These are phyloP conservation scores for Ajuga chamaepitys DNA, from an alignment of 257 asterid genomes.

Conservation along the genomic window DNA sequence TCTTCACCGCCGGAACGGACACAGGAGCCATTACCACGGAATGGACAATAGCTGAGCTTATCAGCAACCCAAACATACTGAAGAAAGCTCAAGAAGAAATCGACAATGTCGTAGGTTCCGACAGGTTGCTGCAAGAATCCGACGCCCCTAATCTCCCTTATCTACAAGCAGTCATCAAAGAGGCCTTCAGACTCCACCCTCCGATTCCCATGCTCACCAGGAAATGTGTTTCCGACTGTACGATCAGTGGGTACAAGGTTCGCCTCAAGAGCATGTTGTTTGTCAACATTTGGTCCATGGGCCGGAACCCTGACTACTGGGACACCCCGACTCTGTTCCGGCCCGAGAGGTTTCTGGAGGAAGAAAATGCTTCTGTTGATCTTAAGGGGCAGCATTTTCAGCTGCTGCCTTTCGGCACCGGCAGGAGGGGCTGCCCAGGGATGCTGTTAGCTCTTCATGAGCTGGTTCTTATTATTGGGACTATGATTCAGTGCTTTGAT, in stretches of 20 bases:
- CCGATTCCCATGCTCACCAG: conserved; percentile 48
- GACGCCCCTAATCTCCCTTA: conserved; percentile 43
- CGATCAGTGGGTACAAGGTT: conserved; percentile 25
- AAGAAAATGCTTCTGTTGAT: conserved; percentile 16
- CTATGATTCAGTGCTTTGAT: conserved; percentile 48
- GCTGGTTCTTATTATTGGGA: conserved; percentile 32
- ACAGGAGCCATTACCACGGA: conserved; percentile 47
- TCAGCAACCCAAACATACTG: conserved; percentile 35
- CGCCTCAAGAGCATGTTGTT: conserved; percentile 27
- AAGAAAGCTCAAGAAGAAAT: conserved; percentile 49
- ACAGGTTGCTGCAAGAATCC: conserved; percentile 33
- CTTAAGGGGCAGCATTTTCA: conserved; percentile 48
- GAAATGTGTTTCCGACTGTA: conserved; percentile 31
- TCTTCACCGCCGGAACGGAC: conserved; percentile 61
- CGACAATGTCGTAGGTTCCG: conserved; percentile 26
- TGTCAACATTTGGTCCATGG: conserved; percentile 60
- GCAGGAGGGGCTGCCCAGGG: conserved; percentile 64
- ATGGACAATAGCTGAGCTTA: conserved; percentile 50
- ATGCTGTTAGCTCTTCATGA: conserved; percentile 42
- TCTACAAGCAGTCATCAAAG: conserved; percentile 48
- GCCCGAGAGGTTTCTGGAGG: conserved; percentile 44
- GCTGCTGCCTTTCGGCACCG: conserved; percentile 57
- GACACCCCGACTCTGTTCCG: conserved; percentile 36
- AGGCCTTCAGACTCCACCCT: conserved; percentile 56
- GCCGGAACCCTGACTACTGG: conserved; percentile 43